Conservation (phyloP, 306 rosid species). For the Pueraria montana region DNA sequence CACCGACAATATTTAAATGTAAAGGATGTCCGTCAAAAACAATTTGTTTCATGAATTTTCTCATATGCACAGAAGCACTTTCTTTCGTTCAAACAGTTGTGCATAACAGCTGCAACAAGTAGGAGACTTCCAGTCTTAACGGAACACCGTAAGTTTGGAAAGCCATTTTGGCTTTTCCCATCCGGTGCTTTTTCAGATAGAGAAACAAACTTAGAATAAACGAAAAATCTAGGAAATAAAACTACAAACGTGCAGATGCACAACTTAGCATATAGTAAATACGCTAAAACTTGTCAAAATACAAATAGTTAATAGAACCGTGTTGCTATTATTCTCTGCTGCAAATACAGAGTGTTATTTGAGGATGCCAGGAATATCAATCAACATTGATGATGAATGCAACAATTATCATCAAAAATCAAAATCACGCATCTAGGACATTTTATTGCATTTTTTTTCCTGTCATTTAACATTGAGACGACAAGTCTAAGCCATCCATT, state of each 20-base stretch:
- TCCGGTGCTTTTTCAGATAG: no score
- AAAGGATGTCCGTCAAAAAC: no score
- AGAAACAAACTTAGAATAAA: no score
- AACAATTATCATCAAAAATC: conserved; percentile 53
- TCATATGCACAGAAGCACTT: no score
- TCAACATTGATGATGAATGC: conserved; percentile 49
- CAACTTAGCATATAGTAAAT: neutral
- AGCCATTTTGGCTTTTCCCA: no score
- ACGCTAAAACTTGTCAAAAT: neutral
- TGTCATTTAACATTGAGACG: conserved; percentile 39
- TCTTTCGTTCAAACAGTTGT: no score
- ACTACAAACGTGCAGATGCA: neutral
- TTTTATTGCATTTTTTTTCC: conserved; percentile 46
- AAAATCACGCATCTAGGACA: conserved; percentile 48
- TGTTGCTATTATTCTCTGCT: conserved; percentile 38
- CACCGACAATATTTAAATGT: no score
- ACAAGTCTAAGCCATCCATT: conserved; percentile 31
- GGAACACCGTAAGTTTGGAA: no score
- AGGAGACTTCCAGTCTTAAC: no score
- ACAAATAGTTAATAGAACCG: neutral
- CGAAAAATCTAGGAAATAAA: no score
- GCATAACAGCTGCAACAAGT: no score
- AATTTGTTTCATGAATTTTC: no score
- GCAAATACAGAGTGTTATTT: conserved; percentile 48
- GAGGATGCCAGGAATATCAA: conserved; percentile 47